phyloP scores from a whole-genome alignment of 2,329 filamentous ascomycete genomes.

The Ceratocystiopsis brevicomis region DNA sequence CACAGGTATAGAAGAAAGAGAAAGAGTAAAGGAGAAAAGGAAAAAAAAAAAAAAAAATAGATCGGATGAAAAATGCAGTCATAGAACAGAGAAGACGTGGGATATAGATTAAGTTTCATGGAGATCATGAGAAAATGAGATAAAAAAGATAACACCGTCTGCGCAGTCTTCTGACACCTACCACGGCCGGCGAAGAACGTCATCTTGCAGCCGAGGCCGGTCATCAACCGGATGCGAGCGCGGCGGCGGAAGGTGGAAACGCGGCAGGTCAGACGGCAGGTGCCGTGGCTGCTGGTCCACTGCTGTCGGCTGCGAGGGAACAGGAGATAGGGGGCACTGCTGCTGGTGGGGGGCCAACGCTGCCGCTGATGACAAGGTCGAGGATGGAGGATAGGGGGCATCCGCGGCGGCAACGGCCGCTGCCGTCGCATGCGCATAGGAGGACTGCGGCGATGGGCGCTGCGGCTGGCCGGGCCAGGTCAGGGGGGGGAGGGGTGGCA shows the following conservation, averaged over 20 bases:
- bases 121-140: neutral
- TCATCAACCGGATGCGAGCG: conserved; percentile 12
- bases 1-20: neutral
- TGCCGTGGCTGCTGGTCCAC: no score
- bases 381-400: no score
- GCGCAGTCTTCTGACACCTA: conserved; percentile 15
- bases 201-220: conserved; percentile 29
- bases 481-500: no score
- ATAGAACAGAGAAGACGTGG: no score
- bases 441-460: no score
- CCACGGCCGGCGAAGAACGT: conserved; percentile 30
- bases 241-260: conserved; percentile 6
- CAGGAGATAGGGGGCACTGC: conserved; percentile 1
- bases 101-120: no score
- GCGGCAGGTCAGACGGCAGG: conserved; percentile 1
- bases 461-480: no score
- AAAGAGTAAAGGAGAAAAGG: neutral
- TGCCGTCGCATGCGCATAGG: conserved; percentile 9
- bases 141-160: neutral
- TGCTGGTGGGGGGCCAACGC: neutral
- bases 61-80: neutral
- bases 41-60: neutral
- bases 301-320: neutral
- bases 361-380: no score
- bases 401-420: no score